These are phyloP conservation scores for Penicillium sp. DNA, from an alignment of 2,329 filamentous ascomycete genomes.

Conservation along the genomic window DNA sequence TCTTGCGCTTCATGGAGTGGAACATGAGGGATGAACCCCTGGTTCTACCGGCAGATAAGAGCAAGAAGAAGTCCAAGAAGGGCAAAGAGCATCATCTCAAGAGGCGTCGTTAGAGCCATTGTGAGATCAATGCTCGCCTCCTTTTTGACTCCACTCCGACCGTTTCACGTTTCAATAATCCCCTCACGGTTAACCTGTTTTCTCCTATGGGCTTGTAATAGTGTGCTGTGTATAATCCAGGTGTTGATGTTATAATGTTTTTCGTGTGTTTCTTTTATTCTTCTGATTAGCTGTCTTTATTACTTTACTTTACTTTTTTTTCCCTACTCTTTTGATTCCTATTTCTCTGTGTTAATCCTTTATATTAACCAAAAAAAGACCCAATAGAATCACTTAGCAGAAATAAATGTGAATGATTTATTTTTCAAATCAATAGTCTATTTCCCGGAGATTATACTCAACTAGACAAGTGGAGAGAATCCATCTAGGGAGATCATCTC, in stretches of 20 bases:
- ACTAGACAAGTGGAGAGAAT: background rate
- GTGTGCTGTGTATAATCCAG: background rate
- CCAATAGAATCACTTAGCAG: background rate
- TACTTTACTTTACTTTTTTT: background rate
- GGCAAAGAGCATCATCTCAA: constrained; percentile 47
- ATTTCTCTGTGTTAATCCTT: background rate
- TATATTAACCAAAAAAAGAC: background rate
- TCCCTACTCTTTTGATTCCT: background rate
- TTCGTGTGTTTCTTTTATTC: background rate
- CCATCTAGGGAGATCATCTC: background rate
- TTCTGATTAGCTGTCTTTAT: background rate
- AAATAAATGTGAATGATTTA: too few species aligned
- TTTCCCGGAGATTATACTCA: background rate
- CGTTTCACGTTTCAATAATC: background rate
- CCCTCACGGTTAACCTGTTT: background rate
- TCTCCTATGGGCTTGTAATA: background rate
- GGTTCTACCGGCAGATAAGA: constrained; percentile 47
- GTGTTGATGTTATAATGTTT: background rate
- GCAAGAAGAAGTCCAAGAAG: constrained; percentile 48
- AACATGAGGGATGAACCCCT: constrained; percentile 51
- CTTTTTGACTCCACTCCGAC: background rate
- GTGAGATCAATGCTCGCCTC: background rate
- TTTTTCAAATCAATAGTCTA: background rate
- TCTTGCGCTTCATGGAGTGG: constrained; percentile 67
- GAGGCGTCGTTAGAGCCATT: constrained; percentile 29